Conservation (phyloP, 2,329 filamentous ascomycete species). For the Monilinia aucupariae region DNA sequence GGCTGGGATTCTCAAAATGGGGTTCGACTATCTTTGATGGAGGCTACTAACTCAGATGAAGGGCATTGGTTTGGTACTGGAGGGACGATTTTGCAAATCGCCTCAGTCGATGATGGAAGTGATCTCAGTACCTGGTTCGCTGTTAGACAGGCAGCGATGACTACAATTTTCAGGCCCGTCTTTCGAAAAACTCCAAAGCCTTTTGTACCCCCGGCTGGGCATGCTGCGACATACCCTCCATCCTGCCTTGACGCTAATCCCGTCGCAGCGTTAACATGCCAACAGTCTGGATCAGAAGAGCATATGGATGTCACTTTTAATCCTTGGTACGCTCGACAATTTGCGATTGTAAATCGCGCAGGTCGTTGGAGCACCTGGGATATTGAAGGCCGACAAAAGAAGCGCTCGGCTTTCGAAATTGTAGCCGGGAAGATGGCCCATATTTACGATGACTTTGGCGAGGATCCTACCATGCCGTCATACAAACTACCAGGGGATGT, state of each 20-base stretch:
- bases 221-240: constrained; percentile 28
- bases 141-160: constrained; percentile 40
- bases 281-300: constrained; percentile 47
- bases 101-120: constrained; percentile 39
- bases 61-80: constrained; percentile 35
- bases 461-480: constrained; percentile 11
- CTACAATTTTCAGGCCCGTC: constrained; percentile 40
- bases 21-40: constrained; percentile 25
- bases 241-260: constrained; percentile 53
- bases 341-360: constrained; percentile 59
- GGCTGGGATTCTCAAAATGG: constrained; percentile 29
- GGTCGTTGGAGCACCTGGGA: constrained; percentile 68
- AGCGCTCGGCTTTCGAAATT: constrained; percentile 17
- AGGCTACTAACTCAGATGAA: constrained; percentile 24
- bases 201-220: constrained; percentile 13
- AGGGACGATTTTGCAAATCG: constrained; percentile 45
- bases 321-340: constrained; percentile 52
- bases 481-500: constrained; percentile 11
- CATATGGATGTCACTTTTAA: constrained; percentile 64
- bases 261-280: constrained; percentile 47
- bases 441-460: constrained; percentile 26
- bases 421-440: constrained; percentile 25
- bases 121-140: constrained; percentile 41
- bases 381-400: constrained; percentile 28
- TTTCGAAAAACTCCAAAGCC: constrained; percentile 22